These are phyloP conservation scores for Dentipellis sp. DNA, from an alignment of 768 basidiomycete species.

Conservation along the genomic window DNA sequence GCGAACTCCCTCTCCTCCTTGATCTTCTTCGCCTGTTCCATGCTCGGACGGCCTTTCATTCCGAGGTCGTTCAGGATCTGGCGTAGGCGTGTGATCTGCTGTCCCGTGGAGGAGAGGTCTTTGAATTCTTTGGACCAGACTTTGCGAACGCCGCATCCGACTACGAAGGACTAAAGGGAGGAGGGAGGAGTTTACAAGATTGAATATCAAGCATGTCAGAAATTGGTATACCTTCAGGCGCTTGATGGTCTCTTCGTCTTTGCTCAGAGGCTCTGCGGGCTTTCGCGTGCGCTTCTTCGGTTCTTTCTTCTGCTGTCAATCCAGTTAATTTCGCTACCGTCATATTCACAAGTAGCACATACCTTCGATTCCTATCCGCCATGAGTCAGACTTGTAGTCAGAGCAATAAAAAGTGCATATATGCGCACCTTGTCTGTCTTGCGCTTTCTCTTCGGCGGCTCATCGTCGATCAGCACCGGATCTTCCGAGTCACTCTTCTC, in stretches of 20 bases:
- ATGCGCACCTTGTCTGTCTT: neutral
- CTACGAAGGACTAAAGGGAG: slow-evolving; percentile 44
- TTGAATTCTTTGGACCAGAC: slow-evolving; percentile 69
- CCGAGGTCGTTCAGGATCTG: slow-evolving; percentile 63
- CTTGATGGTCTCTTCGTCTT: slow-evolving; percentile 70
- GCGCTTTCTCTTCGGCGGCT: neutral
- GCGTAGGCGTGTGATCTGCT: slow-evolving; percentile 59
- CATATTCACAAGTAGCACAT: neutral
- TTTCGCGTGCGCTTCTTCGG: slow-evolving; percentile 24
- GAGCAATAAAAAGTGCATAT: neutral
- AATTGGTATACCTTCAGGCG: slow-evolving; percentile 48
- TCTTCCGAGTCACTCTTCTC: neutral
- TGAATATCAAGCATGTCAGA: neutral
- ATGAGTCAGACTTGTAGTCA: neutral
- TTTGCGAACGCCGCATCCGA: slow-evolving; percentile 71
- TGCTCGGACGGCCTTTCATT: slow-evolving; percentile 68
- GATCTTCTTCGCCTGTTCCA: slow-evolving; percentile 76
- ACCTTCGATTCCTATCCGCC: neutral
- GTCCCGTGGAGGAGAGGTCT: slow-evolving; percentile 41
- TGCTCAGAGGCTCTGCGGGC: slow-evolving; percentile 24
- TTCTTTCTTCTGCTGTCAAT: slow-evolving; percentile 18
- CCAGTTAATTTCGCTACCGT: neutral
- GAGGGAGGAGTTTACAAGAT: neutral
- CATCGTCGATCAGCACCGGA: neutral
- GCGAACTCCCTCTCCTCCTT: slow-evolving; percentile 66